Conservation (phyloP, 495 filamentous ascomycete species). For the Cenococcum geophilum region DNA sequence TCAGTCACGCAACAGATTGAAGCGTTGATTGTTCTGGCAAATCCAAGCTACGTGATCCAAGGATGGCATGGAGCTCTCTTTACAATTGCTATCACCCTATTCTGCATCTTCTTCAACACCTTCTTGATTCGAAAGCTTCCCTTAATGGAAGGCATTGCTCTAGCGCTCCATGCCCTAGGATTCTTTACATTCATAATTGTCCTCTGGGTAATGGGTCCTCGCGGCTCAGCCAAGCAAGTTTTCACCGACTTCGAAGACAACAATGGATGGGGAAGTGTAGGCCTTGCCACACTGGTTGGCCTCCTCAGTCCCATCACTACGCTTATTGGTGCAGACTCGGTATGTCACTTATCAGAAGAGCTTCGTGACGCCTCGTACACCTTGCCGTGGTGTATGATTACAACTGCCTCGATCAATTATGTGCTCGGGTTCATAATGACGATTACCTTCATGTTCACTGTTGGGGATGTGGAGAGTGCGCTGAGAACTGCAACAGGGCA, state of each 20-base stretch:
- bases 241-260: constrained; percentile 25
- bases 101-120: constrained; percentile 53
- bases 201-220: constrained; percentile 50
- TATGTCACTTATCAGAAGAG: constrained; percentile 25
- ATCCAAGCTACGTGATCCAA: constrained; percentile 44
- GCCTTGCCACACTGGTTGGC: constrained; percentile 10
- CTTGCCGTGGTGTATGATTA: constrained; percentile 25
- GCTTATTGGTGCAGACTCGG: constrained; percentile 13
- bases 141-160: constrained; percentile 50
- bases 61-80: constrained; percentile 57
- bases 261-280: constrained; percentile 31
- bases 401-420: constrained; percentile 23
- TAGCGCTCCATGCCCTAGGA: constrained; percentile 55
- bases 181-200: constrained; percentile 59
- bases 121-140: constrained; percentile 50
- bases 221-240: constrained; percentile 32
- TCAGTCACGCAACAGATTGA: constrained; percentile 53
- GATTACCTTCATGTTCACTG: constrained; percentile 19
- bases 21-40: constrained; percentile 50
- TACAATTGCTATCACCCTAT: constrained; percentile 45
- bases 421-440: constrained; percentile 23
- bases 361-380: constrained; percentile 16
- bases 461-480: constrained; percentile 4
- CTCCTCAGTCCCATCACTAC: constrained; percentile 3
- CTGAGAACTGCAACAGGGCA: constrained; percentile 4